Evolutionary conservation across 768 basidiomycete species (phyloP).

Genomic region (Guyanaporus albipodus): DNA sequence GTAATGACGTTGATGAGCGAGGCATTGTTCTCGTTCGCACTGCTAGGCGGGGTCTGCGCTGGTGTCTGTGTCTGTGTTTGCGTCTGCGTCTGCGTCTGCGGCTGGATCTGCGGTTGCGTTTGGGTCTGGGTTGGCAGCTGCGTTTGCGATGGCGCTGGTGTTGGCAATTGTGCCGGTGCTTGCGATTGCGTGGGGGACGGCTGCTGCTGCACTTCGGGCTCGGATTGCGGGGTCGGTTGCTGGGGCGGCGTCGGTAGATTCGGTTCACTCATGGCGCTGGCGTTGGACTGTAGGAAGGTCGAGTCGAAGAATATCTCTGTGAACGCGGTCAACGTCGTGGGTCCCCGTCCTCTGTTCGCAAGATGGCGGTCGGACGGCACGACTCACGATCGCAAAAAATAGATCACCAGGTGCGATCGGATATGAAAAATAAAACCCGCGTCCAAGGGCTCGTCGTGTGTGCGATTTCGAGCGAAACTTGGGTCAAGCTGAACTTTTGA

Average conservation of each 20-base stretch:
- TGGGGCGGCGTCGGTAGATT: conserved; percentile 24
- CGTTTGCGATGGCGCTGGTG: neutral
- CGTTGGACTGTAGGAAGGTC: neutral
- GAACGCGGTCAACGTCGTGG: neutral
- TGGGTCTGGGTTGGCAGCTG: conserved; percentile 6
- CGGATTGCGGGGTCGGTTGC: conserved; percentile 15
- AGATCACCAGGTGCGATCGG: conserved; percentile 6
- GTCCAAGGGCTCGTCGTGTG: neutral
- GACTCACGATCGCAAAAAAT: conserved; percentile 7
- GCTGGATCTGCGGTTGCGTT: no score
- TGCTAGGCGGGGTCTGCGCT: conserved; percentile 1
- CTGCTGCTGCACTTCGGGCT: conserved; percentile 14
- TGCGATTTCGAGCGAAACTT: neutral
- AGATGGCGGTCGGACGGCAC: no score
- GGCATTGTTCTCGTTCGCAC: conserved; percentile 4
- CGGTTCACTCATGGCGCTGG: conserved; percentile 23
- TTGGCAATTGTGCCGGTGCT: neutral
- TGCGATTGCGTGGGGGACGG: conserved; percentile 13
- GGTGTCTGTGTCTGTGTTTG: conserved; percentile 5
- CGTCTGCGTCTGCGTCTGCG: neutral
- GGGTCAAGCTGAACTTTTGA: neutral
- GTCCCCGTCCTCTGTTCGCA: no score
- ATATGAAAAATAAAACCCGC: neutral
- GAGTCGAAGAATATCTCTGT: neutral
- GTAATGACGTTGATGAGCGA: conserved; percentile 40